phyloP scores from a whole-genome alignment of 495 filamentous ascomycete species.

The Cercophora samala region DNA sequence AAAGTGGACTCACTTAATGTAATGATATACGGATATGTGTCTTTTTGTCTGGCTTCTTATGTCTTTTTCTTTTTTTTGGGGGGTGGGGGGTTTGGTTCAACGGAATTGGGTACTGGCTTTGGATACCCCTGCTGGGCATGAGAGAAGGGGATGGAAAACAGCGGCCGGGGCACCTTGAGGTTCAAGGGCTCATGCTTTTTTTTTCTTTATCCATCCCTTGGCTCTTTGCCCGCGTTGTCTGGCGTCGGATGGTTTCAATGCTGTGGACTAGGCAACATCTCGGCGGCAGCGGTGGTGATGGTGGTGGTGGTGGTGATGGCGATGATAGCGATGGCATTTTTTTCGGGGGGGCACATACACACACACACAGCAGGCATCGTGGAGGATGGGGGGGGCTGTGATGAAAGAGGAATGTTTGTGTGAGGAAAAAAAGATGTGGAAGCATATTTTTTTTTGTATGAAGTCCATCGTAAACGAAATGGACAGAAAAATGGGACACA shows the following conservation, averaged over 20 bases:
- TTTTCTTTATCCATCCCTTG: background rate
- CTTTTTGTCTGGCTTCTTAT: slow-evolving; percentile 13
- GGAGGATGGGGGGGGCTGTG: background rate
- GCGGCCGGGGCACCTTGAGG: background rate
- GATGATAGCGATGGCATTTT: no score
- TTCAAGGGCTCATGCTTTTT: no score
- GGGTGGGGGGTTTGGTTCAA: slow-evolving; percentile 3
- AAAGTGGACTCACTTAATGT: slow-evolving; percentile 9
- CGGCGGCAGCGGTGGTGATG: background rate
- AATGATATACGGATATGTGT: slow-evolving; percentile 13
- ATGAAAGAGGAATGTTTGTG: background rate
- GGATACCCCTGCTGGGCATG: slow-evolving; percentile 11
- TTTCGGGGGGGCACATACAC: background rate
- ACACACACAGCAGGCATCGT: background rate
- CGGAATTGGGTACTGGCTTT: slow-evolving; percentile 7
- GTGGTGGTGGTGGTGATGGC: no score
- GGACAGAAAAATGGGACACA: background rate
- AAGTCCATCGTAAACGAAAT: background rate
- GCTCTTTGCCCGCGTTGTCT: background rate
- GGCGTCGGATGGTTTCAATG: background rate
- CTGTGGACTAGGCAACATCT: background rate
- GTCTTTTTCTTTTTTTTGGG: slow-evolving; percentile 10
- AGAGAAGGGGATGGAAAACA: background rate
- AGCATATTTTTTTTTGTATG: background rate
- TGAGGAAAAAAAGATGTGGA: background rate